phyloP scores from a whole-genome alignment of 768 basidiomycete genomes.

The Leccinum disarticulatum region DNA sequence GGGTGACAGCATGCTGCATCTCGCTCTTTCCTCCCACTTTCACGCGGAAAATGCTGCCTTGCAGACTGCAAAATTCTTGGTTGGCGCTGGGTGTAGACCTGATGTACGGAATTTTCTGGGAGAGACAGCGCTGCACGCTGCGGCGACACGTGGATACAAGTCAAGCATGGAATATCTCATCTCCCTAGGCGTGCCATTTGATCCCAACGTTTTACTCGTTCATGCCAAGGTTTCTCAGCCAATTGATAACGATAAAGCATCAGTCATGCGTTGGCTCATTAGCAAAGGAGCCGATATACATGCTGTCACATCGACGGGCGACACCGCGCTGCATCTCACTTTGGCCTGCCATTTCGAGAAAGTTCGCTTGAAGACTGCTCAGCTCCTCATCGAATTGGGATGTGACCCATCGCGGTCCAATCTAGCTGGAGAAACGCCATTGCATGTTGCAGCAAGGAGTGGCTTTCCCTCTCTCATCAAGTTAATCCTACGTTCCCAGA shows the following conservation, averaged over 20 bases:
- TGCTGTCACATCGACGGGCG: neutral
- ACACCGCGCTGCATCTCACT: conserved; percentile 2
- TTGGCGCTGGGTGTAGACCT: neutral
- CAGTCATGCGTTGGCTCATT: neutral
- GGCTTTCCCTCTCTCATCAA: conserved; percentile 1
- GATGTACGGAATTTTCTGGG: neutral
- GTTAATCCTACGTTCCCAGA: neutral
- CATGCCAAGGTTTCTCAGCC: neutral
- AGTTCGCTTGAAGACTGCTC: neutral
- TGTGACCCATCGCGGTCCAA: neutral
- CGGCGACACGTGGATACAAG: neutral
- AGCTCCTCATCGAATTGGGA: conserved; percentile 1
- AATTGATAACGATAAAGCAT: neutral
- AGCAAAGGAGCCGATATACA: conserved; percentile 1
- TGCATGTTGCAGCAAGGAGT: conserved; percentile 4
- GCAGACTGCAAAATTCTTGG: neutral
- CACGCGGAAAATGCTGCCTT: neutral
- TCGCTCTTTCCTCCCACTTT: conserved; percentile 1
- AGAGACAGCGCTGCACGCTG: conserved; percentile 1
- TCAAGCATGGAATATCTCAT: conserved; percentile 3
- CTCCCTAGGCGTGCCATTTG: neutral
- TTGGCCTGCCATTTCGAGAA: neutral
- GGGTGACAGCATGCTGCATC: neutral
- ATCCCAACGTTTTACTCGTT: neutral
- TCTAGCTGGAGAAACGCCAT: neutral